A percentile compares a stretch with the other conserved stretches of the same genome.
These are phyloP conservation scores for Aspergillus sclerotioniger DNA, from an alignment of 495 filamentous ascomycete species.

Conservation along the genomic window DNA sequence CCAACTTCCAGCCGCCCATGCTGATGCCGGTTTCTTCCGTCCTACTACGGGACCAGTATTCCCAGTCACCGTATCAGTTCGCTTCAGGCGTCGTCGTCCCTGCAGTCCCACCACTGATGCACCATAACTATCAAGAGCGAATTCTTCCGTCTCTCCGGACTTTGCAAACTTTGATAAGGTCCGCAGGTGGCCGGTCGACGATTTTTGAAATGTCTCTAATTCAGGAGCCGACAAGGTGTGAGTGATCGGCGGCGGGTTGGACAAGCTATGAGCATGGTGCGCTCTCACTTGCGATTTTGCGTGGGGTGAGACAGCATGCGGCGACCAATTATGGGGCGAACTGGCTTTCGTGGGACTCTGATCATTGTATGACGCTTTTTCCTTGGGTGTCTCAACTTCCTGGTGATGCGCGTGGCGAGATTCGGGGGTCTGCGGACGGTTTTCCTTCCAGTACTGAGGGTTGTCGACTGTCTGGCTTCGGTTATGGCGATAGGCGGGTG, in stretches of 20 bases:
- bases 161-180: conserved; percentile 85
- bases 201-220: conserved; percentile 73
- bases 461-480: conserved; percentile 47
- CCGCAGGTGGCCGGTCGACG: conserved; percentile 82
- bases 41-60: conserved; percentile 40
- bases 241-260: conserved; percentile 40
- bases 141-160: conserved; percentile 69
- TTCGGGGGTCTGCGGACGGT: conserved; percentile 36
- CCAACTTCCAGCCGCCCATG: conserved; percentile 89
- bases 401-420: conserved; percentile 27
- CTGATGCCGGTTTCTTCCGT: conserved; percentile 52
- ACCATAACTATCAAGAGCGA: conserved; percentile 67
- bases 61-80: conserved; percentile 58
- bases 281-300: conserved; percentile 41
- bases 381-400: conserved; percentile 33
- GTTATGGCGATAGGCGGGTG: conserved; percentile 36
- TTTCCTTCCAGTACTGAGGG: conserved; percentile 34
- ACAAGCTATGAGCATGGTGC: conserved; percentile 38
- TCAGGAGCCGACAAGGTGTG: conserved; percentile 64
- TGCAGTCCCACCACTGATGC: conserved; percentile 85
- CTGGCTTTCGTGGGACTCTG: conserved; percentile 32
- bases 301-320: conserved; percentile 30
- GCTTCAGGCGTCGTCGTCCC: conserved; percentile 78
- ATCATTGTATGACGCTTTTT: conserved; percentile 22
- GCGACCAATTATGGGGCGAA: conserved; percentile 33